Conservation (phyloP, 768 basidiomycete genomes). For the Imleria badia region DNA sequence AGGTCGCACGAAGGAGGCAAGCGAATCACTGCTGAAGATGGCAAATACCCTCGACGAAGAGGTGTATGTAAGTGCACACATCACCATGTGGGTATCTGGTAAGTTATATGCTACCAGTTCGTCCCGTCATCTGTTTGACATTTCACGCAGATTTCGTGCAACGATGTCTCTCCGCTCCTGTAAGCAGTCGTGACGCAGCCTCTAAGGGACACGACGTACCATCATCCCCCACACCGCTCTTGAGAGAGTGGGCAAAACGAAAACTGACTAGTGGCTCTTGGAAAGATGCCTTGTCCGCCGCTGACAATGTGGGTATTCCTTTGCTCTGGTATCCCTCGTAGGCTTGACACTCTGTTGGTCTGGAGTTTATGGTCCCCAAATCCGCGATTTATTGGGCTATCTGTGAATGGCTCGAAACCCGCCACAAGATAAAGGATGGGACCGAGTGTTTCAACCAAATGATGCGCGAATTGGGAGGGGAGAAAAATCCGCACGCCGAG, state of each 20-base stretch:
- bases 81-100: background rate
- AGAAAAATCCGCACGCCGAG: background rate
- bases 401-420: constrained; percentile 1
- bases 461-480: background rate
- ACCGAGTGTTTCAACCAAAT: constrained; percentile 1
- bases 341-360: background rate
- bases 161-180: background rate
- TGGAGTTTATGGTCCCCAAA: background rate
- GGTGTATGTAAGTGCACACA: background rate
- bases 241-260: constrained; percentile 6
- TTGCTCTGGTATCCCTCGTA: background rate
- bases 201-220: background rate
- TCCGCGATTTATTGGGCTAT: background rate
- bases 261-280: background rate
- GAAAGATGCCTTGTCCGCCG: background rate
- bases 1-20: constrained; percentile 1
- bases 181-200: background rate
- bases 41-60: background rate
- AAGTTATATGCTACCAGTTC: background rate
- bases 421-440: background rate
- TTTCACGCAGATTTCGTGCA: background rate
- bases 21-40: background rate
- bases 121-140: background rate
- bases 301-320: background rate
- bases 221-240: background rate